These are phyloP conservation scores for Ogataea zsoltii DNA, from an alignment of 805 yeast species.

Conservation along the genomic window DNA sequence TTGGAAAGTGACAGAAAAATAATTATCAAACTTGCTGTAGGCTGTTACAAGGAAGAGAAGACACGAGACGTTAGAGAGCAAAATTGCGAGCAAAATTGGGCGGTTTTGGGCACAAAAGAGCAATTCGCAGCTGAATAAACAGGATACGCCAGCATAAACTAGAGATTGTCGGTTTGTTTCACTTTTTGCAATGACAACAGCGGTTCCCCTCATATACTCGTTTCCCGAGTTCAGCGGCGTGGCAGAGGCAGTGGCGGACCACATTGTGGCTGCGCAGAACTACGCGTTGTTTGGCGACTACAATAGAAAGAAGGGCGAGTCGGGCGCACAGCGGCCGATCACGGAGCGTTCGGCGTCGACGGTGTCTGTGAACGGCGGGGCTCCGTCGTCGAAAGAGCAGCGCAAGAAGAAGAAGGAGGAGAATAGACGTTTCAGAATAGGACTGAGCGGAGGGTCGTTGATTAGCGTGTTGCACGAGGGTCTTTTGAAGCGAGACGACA, in stretches of 20 bases:
- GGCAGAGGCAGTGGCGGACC: conserved; percentile 97
- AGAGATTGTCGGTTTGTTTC: background rate
- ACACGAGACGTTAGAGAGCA: background rate
- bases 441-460: conserved; percentile 90
- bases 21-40: conserved; percentile 9
- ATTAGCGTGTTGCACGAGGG: conserved; percentile 88
- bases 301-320: conserved; percentile 20
- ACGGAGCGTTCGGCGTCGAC: conserved; percentile 15
- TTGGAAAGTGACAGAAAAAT: conserved; percentile 9
- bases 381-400: conserved; percentile 30
- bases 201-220: conserved; percentile 91
- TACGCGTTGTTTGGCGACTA: conserved; percentile 47
- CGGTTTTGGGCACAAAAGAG: background rate
- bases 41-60: conserved; percentile 1
- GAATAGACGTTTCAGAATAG: conserved; percentile 81
- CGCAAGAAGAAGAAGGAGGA: conserved; percentile 52
- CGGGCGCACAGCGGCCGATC: conserved; percentile 3
- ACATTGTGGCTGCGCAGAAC: conserved; percentile 86
- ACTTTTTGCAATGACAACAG: conserved; percentile 68
- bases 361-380: conserved; percentile 13
- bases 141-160: background rate
- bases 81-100: background rate
- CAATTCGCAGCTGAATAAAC: too few relatives aligned
- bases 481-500: conserved; percentile 61
- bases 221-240: conserved; percentile 88